Evolutionary conservation across 2,329 filamentous ascomycete species (phyloP), one percentile per base, ranked within the genome.

Genomic region (Curvularia spicifera): DNA sequence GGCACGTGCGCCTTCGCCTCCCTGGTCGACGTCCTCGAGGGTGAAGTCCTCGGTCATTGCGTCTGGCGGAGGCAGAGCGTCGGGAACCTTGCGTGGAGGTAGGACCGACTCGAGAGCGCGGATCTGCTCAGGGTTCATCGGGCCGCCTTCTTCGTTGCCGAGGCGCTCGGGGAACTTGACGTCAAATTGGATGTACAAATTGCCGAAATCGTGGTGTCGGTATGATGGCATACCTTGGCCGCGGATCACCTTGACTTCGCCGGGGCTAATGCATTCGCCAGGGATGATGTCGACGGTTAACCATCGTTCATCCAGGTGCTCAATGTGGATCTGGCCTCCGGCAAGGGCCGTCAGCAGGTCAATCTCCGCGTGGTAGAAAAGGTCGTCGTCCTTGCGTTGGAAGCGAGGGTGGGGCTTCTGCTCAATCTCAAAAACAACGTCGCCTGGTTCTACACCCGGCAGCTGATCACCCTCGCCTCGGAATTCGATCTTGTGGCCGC

Each of bases 371-470:
- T 95, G 90, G 83, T 94, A 98, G 76, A 97, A 91, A 18, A 99
- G 85, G 72, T 99, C 94, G 75, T 99, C 95, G 29, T 96, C 93
- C 79, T 95, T 96, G 70, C 95, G 91, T 76, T 94, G 93, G 85
- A 99, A 99, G 64, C 95, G 89, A 28, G 89, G 65, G 79, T 99
- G 95, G n/a, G 93, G 93, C 86, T 99, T 99, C 84, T 98, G 93
- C 80, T 98, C 94, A 66, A 99, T 98, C 82, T 98, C 93, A 76
- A 99, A 99, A 62, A 97, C 90, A 57, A 99, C 95, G 75, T 99
- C 96, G 66, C 96, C 95, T 15, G 95, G 91, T 76, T 96, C 87
- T 52, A 96, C 91, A 65, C 93, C 94, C 20, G 95, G 95, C 57
- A 93, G 88, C 78, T 98, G 95, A 77, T 99, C 95, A 80, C 95